A percentile compares a stretch with the other conserved stretches of the same genome.
Evolutionary conservation across 495 filamentous ascomycete species (phyloP).

Genomic region (Platismatia glauca): DNA sequence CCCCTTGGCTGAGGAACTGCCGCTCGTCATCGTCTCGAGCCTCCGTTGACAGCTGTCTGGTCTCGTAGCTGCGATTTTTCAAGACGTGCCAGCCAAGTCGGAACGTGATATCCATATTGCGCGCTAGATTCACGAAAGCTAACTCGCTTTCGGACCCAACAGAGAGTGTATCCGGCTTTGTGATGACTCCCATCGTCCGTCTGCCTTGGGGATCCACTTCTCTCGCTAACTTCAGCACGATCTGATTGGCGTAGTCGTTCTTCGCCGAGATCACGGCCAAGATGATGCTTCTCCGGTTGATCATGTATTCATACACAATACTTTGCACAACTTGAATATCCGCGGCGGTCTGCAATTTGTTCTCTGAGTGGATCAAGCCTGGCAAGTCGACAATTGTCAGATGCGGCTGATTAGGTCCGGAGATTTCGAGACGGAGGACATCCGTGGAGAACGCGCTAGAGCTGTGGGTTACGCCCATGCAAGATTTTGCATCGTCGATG

Average conservation of each 20-base stretch:
- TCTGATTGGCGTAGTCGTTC: slow-evolving; percentile 21
- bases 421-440: slow-evolving; percentile 43
- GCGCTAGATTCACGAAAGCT: slow-evolving; percentile 30
- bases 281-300: slow-evolving; percentile 17
- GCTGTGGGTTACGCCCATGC: slow-evolving; percentile 42
- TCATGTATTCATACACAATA: slow-evolving; percentile 21
- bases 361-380: slow-evolving; percentile 38
- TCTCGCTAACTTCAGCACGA: slow-evolving; percentile 60
- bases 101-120: slow-evolving; percentile 34
- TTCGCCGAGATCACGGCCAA: slow-evolving; percentile 20
- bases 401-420: slow-evolving; percentile 43
- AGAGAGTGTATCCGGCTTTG: slow-evolving; percentile 25
- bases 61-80: slow-evolving; percentile 38
- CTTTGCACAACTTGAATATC: slow-evolving; percentile 15
- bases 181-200: slow-evolving; percentile 19
- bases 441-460: slow-evolving; percentile 41
- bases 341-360: slow-evolving; percentile 9
- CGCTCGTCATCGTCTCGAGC: slow-evolving; percentile 33
- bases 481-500: slow-evolving; percentile 41
- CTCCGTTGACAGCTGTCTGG: slow-evolving; percentile 17
- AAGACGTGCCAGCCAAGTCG: slow-evolving; percentile 40
- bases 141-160: slow-evolving; percentile 29
- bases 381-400: slow-evolving; percentile 50
- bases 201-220: slow-evolving; percentile 67
- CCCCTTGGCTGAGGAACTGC: slow-evolving; percentile 38